Evolutionary conservation across 148 eudicot species (phyloP).

Genomic region (Heliamphora exappendiculata): DNA sequence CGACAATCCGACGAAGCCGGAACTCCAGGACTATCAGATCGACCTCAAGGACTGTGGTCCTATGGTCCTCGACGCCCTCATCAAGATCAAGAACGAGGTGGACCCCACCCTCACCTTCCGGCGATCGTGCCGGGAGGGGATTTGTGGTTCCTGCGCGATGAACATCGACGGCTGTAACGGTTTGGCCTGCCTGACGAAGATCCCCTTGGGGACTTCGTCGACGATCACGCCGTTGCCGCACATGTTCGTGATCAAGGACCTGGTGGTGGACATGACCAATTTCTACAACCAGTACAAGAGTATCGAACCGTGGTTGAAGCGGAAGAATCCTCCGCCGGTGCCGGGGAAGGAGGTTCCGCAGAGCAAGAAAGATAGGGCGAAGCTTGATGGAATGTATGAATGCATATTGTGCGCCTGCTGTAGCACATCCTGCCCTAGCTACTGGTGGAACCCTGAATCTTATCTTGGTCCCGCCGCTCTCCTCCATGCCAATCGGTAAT

Average conservation of each 20-base stretch:
- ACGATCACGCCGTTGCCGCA: constrained; percentile 85
- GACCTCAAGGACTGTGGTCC: constrained; percentile 92
- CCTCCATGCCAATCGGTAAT: constrained; percentile 85
- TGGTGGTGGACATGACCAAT: constrained; percentile 98
- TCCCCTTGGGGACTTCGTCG: constrained; percentile 17
- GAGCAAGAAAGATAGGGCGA: constrained; percentile 80
- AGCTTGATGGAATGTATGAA: constrained; percentile 98
- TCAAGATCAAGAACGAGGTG: constrained; percentile 90
- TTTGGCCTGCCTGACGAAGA: constrained; percentile 88
- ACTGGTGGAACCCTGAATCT: constrained; percentile 98
- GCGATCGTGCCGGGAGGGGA: constrained; percentile 88
- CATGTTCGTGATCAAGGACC: constrained; percentile 91
- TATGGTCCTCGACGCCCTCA: constrained; percentile 88
- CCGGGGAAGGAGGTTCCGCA: constrained; percentile 74
- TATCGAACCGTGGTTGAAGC: constrained; percentile 96
- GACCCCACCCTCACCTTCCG: constrained; percentile 91
- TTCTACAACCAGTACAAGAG: constrained; percentile 94
- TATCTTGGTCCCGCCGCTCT: constrained; percentile 97
- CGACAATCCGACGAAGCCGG: constrained; percentile 55
- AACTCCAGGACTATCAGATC: constrained; percentile 58
- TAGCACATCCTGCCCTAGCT: constrained; percentile 92
- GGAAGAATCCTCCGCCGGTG: constrained; percentile 45
- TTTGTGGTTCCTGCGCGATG: constrained; percentile 98
- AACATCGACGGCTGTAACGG: constrained; percentile 92
- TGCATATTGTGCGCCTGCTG: constrained; percentile 95